Evolutionary conservation across 306 rosid genomes (phyloP).

Genomic region (Vigna reflexopilosa): DNA sequence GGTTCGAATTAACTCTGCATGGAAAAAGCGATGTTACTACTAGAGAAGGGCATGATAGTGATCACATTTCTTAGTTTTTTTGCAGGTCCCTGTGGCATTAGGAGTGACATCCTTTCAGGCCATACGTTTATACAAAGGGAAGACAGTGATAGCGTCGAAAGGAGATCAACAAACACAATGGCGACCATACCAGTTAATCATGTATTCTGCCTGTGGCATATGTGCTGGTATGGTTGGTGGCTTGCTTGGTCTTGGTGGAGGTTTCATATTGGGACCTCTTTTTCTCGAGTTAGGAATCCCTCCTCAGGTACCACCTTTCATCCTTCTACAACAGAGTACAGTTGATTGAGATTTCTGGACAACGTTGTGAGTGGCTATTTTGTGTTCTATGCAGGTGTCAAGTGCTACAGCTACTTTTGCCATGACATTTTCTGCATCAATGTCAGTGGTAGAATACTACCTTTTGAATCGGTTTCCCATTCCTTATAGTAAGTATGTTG

Average conservation of each 20-base stretch:
- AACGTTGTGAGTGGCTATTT: background rate
- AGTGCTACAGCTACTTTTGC: slow-evolving; percentile 79
- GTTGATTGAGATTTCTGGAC: background rate
- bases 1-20: background rate
- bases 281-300: slow-evolving; percentile 72
- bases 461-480: slow-evolving; percentile 76
- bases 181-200: slow-evolving; percentile 53
- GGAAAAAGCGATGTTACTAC: background rate
- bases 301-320: slow-evolving; percentile 60
- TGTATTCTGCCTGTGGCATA: slow-evolving; percentile 59
- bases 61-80: background rate
- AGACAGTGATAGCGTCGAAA: slow-evolving; percentile 62
- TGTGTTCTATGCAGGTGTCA: slow-evolving; percentile 52
- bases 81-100: slow-evolving; percentile 41
- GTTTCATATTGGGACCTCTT: slow-evolving; percentile 81
- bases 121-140: slow-evolving; percentile 54
- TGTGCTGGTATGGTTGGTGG: slow-evolving; percentile 75
- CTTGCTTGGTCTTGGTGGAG: slow-evolving; percentile 77
- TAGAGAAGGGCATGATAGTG: background rate
- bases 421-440: slow-evolving; percentile 75
- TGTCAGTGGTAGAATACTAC: slow-evolving; percentile 76
- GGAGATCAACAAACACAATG: slow-evolving; percentile 63
- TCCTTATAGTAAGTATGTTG: slow-evolving; percentile 56
- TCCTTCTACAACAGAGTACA: background rate
- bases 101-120: slow-evolving; percentile 30